Conservation (phyloP, 1,139 yeast species). For the Kodamaea plutei region DNA sequence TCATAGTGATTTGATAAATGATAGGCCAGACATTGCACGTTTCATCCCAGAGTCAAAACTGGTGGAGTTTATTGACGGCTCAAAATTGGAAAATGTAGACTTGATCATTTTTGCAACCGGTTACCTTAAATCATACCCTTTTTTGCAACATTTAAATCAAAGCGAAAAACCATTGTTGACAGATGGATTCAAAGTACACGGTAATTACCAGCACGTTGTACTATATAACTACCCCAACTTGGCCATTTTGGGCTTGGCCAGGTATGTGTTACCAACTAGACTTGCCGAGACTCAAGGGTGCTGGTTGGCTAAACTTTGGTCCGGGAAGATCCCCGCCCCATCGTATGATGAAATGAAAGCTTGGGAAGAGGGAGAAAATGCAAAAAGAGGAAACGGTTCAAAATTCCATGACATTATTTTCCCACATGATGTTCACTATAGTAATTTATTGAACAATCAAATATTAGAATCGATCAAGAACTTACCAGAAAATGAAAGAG, state of each 20-base stretch:
- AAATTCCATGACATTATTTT: constrained; percentile 41
- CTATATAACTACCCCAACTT: constrained; percentile 53
- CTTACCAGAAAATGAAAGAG: constrained; percentile 14
- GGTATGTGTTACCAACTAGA: constrained; percentile 56
- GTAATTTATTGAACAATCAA: constrained; percentile 35
- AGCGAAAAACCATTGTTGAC: constrained; percentile 33
- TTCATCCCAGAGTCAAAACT: constrained; percentile 29
- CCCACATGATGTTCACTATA: constrained; percentile 49
- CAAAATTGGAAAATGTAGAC: constrained; percentile 37
- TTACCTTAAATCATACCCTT: constrained; percentile 27
- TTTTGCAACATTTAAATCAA: constrained; percentile 10
- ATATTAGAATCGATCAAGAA: constrained; percentile 26
- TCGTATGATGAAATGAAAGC: constrained; percentile 32
- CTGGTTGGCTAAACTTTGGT: constrained; percentile 52
- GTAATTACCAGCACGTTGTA: constrained; percentile 51
- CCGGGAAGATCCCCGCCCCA: constrained; percentile 45
- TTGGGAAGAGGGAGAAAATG: constrained; percentile 34
- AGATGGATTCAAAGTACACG: constrained; percentile 43
- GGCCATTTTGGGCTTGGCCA: constrained; percentile 49
- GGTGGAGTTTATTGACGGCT: constrained; percentile 38
- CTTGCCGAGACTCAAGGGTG: constrained; percentile 57
- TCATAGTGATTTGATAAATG: constrained; percentile 30
- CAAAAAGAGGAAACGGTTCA: constrained; percentile 34
- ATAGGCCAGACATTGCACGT: constrained; percentile 36
- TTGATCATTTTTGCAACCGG: constrained; percentile 64